Evolutionary conservation across 768 basidiomycete species (phyloP), one percentile per base, ranked within the genome.

Genomic region (Calocybe gangraenosa): DNA sequence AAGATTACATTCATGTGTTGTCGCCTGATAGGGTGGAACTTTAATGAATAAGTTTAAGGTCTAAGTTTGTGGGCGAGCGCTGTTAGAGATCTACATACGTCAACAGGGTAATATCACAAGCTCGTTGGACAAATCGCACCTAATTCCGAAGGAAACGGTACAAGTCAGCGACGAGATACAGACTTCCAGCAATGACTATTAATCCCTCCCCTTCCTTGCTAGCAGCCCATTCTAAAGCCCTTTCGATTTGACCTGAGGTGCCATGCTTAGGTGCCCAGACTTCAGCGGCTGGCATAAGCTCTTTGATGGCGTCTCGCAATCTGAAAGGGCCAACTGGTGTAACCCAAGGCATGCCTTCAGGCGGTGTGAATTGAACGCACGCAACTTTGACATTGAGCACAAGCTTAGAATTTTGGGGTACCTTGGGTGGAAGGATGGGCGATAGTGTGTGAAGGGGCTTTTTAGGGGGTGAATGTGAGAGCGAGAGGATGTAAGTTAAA

Each of bases 281-380:
- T 14, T 75, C 67, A 34, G 67, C 68, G n/a, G 63, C 64, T 4
- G 75, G 74, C 3, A 67, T 58, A 3, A 84, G 64, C 23, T 50
- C 50, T 35, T 47, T 49, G 15, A 82, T 77, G 0, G 69, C 73
- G 13, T 65, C 64, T 17, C 58, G 64, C 42, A 94, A 53, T 38
- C 78, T 75, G 2, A 61, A 61, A 3, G 76, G 71, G 6, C 77
- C 59, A 0, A 84, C 82, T 3, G 82, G 67, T 30, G 69, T 75
- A 19, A 98, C 83, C 96, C 96, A 99, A 0, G 94, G 91, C 96
- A 99, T 98, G 2, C 84, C 89, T 2, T 84, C 87, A 0, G 92
- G 88, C 3, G 78, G 80, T 2, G 82, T 74, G 61, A 94, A 95
- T 13, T 62, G 61, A 17, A 85, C 57, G 1, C 81, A 66, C 2